These are phyloP conservation scores for Sicyos baderoa DNA, from an alignment of 306 rosid genomes.

Conservation along the genomic window DNA sequence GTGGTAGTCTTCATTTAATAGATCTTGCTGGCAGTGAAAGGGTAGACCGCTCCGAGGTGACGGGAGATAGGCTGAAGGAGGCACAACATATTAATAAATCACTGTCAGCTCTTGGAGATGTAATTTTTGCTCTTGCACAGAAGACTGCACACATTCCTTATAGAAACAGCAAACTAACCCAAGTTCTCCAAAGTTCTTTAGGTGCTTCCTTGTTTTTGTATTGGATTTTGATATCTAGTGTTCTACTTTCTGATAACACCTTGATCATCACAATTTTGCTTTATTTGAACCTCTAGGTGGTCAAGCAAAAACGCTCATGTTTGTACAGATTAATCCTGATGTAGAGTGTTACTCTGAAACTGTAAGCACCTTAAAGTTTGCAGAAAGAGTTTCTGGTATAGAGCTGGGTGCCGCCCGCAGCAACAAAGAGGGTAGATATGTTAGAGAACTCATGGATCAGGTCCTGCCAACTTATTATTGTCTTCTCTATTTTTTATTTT, in stretches of 20 bases:
- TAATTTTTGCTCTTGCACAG: conserved; percentile 85
- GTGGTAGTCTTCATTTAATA: conserved; percentile 83
- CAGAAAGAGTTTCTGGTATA: conserved; percentile 96
- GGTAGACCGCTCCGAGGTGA: conserved; percentile 93
- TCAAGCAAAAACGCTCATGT: conserved; percentile 98
- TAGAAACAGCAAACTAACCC: conserved; percentile 96
- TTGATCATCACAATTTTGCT: conserved; percentile 9
- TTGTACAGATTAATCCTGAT: conserved; percentile 95
- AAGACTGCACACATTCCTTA: conserved; percentile 87
- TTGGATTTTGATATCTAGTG: conserved; percentile 7
- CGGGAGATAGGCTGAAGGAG: conserved; percentile 97
- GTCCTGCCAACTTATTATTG: conserved; percentile 28
- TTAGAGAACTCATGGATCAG: conserved; percentile 95
- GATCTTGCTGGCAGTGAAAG: conserved; percentile 99
- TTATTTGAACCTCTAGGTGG: conserved; percentile 54
- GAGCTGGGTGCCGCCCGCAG: conserved; percentile 96
- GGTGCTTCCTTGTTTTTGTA: conserved; percentile 38
- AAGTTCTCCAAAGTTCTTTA: conserved; percentile 93
- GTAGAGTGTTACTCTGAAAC: conserved; percentile 81
- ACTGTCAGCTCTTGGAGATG: conserved; percentile 96
- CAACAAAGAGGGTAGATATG: conserved; percentile 94
- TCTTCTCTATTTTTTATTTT: conserved; percentile 5
- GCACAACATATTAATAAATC: conserved; percentile 98
- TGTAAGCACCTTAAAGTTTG: conserved; percentile 88
- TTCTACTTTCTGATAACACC: conserved; percentile 6